Percentiles rank a stretch among this genome's conserved stretches.
These are phyloP conservation scores for Candida gigantensis DNA, from an alignment of 1,139 yeast genomes.

Conservation along the genomic window DNA sequence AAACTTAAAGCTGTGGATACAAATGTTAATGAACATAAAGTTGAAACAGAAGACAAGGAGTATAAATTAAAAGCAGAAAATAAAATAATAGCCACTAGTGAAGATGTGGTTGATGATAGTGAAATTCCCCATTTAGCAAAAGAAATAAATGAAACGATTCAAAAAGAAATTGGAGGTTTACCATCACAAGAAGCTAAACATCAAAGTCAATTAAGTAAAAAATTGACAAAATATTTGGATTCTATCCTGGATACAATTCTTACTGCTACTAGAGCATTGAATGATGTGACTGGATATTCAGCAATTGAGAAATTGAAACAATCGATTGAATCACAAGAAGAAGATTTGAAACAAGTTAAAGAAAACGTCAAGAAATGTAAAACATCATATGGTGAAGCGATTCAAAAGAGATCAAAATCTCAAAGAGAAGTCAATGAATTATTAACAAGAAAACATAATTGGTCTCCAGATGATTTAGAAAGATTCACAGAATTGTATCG, in stretches of 20 bases:
- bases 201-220: slow-evolving; percentile 24
- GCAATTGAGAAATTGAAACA: slow-evolving; percentile 72
- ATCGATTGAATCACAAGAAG: slow-evolving; percentile 54
- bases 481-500: slow-evolving; percentile 79
- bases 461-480: slow-evolving; percentile 80
- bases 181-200: slow-evolving; percentile 34
- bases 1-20: slow-evolving; percentile 10
- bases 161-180: slow-evolving; percentile 23
- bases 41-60: slow-evolving; percentile 6
- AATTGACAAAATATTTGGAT: slow-evolving; percentile 56
- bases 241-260: slow-evolving; percentile 66
- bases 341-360: slow-evolving; percentile 51
- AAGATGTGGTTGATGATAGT: slow-evolving; percentile 11
- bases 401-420: slow-evolving; percentile 64
- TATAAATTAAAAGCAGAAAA: slow-evolving; percentile 12
- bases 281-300: slow-evolving; percentile 91
- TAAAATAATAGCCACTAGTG: slow-evolving; percentile 14
- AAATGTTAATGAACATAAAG: slow-evolving; percentile 7
- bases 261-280: slow-evolving; percentile 72
- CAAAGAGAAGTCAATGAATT: slow-evolving; percentile 89
- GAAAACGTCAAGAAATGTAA: slow-evolving; percentile 52
- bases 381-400: slow-evolving; percentile 58
- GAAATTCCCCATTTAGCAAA: slow-evolving; percentile 13
- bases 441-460: slow-evolving; percentile 78
- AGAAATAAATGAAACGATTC: slow-evolving; percentile 23